phyloP scores from a whole-genome alignment of 495 filamentous ascomycete species.

The Bacidia gigantensis region DNA sequence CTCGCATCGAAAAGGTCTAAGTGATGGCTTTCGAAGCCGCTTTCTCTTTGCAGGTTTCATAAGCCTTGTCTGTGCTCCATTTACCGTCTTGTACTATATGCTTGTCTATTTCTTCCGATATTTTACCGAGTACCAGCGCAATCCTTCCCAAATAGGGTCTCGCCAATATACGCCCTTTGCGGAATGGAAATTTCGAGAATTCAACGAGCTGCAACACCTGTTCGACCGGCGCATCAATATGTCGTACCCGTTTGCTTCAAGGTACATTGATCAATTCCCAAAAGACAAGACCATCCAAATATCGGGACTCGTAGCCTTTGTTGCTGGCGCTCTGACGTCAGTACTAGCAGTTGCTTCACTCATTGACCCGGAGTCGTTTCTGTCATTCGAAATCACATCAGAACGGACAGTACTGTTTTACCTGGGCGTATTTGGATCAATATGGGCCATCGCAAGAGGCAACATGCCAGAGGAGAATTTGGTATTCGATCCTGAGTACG shows the following conservation, averaged over 20 bases:
- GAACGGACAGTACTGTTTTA: conserved; percentile 79
- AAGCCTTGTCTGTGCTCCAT: conserved; percentile 73
- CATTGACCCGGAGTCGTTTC: conserved; percentile 77
- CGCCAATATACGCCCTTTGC: conserved; percentile 86
- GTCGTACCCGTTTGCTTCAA: conserved; percentile 84
- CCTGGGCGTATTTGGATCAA: conserved; percentile 54
- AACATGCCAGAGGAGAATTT: conserved; percentile 72
- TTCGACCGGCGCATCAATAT: conserved; percentile 82
- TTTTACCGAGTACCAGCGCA: conserved; percentile 90
- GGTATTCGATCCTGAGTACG: conserved; percentile 86
- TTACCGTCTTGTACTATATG: conserved; percentile 67
- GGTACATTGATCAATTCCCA: conserved; percentile 91
- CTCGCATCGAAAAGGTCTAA: conserved; percentile 62
- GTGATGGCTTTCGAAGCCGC: conserved; percentile 56
- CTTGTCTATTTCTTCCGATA: conserved; percentile 84
- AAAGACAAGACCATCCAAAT: conserved; percentile 82
- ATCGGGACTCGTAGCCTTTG: conserved; percentile 70
- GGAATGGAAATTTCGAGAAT: conserved; percentile 96
- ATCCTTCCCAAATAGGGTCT: conserved; percentile 68
- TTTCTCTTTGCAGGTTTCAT: conserved; percentile 73
- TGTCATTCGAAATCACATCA: conserved; percentile 77
- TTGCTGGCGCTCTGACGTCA: conserved; percentile 70
- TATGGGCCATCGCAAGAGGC: conserved; percentile 70
- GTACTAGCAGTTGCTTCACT: conserved; percentile 70
- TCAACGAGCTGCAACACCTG: conserved; percentile 89